Evolutionary conservation across 768 basidiomycete species (phyloP), one percentile per base, ranked within the genome.

Genomic region (Auricularia sp.): DNA sequence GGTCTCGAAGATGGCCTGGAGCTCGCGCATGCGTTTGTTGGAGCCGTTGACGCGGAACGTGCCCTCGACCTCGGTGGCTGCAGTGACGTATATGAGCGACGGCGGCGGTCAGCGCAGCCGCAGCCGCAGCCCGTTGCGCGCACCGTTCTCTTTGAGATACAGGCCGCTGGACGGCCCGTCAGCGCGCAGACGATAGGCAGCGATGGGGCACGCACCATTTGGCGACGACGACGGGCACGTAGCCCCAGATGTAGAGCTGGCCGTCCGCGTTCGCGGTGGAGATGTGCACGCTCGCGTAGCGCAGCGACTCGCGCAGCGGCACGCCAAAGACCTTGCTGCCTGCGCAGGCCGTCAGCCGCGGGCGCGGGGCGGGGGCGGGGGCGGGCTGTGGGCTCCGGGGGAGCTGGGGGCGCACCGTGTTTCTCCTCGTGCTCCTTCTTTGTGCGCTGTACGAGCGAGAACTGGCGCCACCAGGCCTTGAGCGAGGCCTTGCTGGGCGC

Each of bases 21-120:
- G 83, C 23, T 98, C 94, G 64, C 93, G 87, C 92, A 96, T 99
- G 43, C 96, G 87, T 74, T 90, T 95, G 66, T 83, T 88, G 44
- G 93, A 95, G n/a, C 96, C 96, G 67, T 87, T 97, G 35, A 98
- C 90, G 60, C 97, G 90, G 74, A 99, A 99, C 0, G 91, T 91
- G 18, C 96, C 96, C 67, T 89, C 85, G 10, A 95, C 85, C 76
- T 95, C 93, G 18, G 95, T 98, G 21, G 93, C 94, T 75, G 70
- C 53, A 70, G 36, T 12, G 64, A 5, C 34, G 56, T 63, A 61
- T 51, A 61, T 61, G 65, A 61, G 14, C 53, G 35, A 61, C 54
- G 44, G 11, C 61, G 64, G 29, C 34, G 21, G 36, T 29, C 29
- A 29, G 56, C 39, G 3, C 4, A 47, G 56, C 33, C 43, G 59